Evolutionary conservation across 2,329 filamentous ascomycete genomes (phyloP).

Genomic region (Capronia americana): DNA sequence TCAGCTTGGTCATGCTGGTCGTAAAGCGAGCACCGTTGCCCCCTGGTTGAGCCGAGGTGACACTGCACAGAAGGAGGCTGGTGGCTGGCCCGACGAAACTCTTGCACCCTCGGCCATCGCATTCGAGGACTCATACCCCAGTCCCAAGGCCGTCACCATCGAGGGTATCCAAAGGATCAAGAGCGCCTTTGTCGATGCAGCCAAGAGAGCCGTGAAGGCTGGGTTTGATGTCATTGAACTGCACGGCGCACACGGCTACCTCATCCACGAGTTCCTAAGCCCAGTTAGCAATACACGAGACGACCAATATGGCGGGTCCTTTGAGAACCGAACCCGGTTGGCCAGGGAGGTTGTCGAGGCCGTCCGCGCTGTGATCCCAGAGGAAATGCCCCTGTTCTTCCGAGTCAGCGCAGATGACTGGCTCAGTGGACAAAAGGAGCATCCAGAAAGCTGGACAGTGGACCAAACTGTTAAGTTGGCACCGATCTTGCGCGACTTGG

Average conservation of each 20-base stretch:
- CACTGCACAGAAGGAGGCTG: slow-evolving; percentile 61
- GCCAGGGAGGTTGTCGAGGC: slow-evolving; percentile 70
- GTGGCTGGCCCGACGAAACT: slow-evolving; percentile 62
- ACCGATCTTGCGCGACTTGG: slow-evolving; percentile 69
- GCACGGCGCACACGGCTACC: slow-evolving; percentile 80
- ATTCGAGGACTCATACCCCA: slow-evolving; percentile 66
- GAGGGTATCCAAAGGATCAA: slow-evolving; percentile 65
- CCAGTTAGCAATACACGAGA: slow-evolving; percentile 73
- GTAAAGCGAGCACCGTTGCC: slow-evolving; percentile 67
- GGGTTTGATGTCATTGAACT: slow-evolving; percentile 82
- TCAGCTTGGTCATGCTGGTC: slow-evolving; percentile 78
- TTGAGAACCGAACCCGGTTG: slow-evolving; percentile 71
- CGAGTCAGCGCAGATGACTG: slow-evolving; percentile 78
- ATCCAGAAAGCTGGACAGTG: slow-evolving; percentile 70
- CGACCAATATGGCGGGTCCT: slow-evolving; percentile 59
- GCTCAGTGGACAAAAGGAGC: slow-evolving; percentile 65
- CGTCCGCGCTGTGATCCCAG: slow-evolving; percentile 67
- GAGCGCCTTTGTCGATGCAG: slow-evolving; percentile 47
- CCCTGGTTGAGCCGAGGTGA: slow-evolving; percentile 67
- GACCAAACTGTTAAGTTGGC: slow-evolving; percentile 70
- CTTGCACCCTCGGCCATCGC: slow-evolving; percentile 65
- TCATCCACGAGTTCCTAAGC: slow-evolving; percentile 72
- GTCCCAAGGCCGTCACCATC: slow-evolving; percentile 71
- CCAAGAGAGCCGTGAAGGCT: slow-evolving; percentile 67
- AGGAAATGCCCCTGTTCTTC: slow-evolving; percentile 73